phyloP scores from a whole-genome alignment of 1,284 basidiomycete species.

The Pascua guehoae region DNA sequence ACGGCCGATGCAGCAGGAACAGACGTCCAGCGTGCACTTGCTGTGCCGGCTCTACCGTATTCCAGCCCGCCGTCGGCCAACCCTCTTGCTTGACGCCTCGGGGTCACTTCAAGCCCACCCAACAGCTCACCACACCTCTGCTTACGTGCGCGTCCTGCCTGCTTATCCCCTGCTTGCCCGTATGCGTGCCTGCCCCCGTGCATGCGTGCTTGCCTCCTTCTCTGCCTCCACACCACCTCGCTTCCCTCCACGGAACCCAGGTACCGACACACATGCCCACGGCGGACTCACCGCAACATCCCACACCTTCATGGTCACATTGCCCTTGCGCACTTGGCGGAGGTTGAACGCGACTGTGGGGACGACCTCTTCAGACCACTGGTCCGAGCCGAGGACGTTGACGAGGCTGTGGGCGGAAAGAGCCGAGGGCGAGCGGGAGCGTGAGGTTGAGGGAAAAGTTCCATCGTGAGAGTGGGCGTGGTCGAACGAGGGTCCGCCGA shows the following conservation, averaged over 20 bases:
- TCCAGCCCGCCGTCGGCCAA: too few relatives aligned
- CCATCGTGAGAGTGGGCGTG: background rate
- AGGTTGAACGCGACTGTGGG: conserved; percentile 88
- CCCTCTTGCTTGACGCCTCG: too few relatives aligned
- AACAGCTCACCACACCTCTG: too few relatives aligned
- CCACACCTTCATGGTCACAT: conserved; percentile 90
- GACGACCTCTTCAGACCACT: conserved; percentile 91
- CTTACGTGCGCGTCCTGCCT: too few relatives aligned
- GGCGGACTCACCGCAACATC: conserved; percentile 65
- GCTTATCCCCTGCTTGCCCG: too few relatives aligned
- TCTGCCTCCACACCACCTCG: background rate
- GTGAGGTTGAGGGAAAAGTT: background rate
- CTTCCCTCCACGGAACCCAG: too few relatives aligned
- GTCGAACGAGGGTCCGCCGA: background rate
- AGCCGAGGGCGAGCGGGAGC: background rate
- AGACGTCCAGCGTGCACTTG: too few relatives aligned
- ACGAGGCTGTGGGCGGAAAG: conserved; percentile 55
- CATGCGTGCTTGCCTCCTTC: background rate
- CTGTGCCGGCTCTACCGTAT: too few relatives aligned
- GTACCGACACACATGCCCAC: background rate
- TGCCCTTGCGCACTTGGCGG: conserved; percentile 69
- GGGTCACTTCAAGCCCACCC: too few relatives aligned
- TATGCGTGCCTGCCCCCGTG: background rate
- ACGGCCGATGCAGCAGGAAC: too few relatives aligned
- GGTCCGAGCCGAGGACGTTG: conserved; percentile 81